phyloP scores from a whole-genome alignment of 2,329 filamentous ascomycete genomes.

The Ophiobolus disseminans region DNA sequence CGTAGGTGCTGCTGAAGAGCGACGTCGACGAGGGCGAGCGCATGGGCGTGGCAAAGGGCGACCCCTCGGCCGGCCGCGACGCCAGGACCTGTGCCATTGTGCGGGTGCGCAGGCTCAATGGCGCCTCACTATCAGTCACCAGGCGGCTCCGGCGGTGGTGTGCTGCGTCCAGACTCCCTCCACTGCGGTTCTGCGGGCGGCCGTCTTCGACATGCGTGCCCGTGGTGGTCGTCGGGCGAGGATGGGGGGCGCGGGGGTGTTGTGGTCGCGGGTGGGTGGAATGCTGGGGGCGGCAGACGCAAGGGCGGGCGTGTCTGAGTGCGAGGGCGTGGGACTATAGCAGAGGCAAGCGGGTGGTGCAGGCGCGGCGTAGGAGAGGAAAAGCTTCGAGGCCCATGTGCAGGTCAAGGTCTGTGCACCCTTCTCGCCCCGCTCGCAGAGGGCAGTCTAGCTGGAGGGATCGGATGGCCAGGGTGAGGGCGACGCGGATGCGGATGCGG shows the following conservation, averaged over 20 bases:
- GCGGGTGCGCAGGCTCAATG: conserved; percentile 24
- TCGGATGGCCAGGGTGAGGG: too few species aligned
- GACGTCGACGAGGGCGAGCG: conserved; percentile 55
- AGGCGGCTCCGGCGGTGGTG: conserved; percentile 16
- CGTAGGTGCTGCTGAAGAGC: conserved; percentile 51
- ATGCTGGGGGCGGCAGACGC: conserved; percentile 10
- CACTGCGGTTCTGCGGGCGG: conserved; percentile 18
- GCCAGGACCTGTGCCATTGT: conserved; percentile 52
- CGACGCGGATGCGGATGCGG: too few species aligned
- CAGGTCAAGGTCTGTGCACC: neutral
- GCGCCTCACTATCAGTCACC: conserved; percentile 26
- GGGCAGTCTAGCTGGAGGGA: too few species aligned
- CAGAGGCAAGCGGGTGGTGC: neutral
- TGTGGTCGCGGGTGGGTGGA: conserved; percentile 19
- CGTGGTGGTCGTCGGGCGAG: conserved; percentile 22
- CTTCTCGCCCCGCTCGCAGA: neutral
- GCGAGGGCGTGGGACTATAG: too few species aligned
- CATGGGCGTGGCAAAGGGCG: conserved; percentile 47
- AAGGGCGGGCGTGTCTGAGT: conserved; percentile 1
- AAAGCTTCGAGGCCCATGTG: conserved; percentile 8
- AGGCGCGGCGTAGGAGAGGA: conserved; percentile 4
- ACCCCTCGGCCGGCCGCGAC: conserved; percentile 24
- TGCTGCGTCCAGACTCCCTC: conserved; percentile 38
- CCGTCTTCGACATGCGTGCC: conserved; percentile 44
- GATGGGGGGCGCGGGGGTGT: conserved; percentile 16